phyloP scores from a whole-genome alignment of 2,329 filamentous ascomycete species.

The Pseudomassariella vexata region DNA sequence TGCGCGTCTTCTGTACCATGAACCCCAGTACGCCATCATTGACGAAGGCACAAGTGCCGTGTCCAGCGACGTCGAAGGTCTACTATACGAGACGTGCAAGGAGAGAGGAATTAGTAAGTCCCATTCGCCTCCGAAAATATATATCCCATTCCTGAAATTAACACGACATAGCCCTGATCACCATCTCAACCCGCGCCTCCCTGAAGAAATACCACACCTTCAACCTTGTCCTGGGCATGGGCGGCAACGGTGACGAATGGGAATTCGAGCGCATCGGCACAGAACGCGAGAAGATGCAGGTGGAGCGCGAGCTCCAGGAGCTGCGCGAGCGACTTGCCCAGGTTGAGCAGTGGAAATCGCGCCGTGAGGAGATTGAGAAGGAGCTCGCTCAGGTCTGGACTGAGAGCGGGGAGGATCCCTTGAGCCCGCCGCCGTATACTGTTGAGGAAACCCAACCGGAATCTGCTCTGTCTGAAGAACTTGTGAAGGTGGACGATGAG shows the following conservation, averaged over 20 bases:
- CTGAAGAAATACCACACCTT: conserved; percentile 94
- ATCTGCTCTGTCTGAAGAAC: conserved; percentile 5
- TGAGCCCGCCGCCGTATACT: conserved; percentile 42
- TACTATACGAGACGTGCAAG: conserved; percentile 90
- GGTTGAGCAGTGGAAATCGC: conserved; percentile 77
- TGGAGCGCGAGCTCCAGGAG: conserved; percentile 85
- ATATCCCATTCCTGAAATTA: too few relatives aligned
- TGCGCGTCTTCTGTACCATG: conserved; percentile 86
- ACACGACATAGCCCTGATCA: conserved; percentile 69
- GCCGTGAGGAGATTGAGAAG: conserved; percentile 73
- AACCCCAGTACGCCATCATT: conserved; percentile 88
- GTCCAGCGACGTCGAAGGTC: conserved; percentile 86
- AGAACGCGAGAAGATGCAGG: conserved; percentile 84
- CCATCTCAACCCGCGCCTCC: conserved; percentile 88
- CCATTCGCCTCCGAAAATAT: neutral
- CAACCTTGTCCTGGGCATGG: conserved; percentile 79
- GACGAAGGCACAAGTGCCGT: conserved; percentile 96
- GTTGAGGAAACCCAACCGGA: conserved; percentile 12
- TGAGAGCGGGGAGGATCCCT: conserved; percentile 38
- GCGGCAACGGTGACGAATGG: conserved; percentile 80
- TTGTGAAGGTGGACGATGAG: conserved; percentile 6
- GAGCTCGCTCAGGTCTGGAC: conserved; percentile 67
- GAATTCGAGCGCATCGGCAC: conserved; percentile 92
- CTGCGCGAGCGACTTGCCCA: conserved; percentile 72
- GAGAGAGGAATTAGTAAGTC: conserved; percentile 82